phyloP scores from a whole-genome alignment of 768 basidiomycete genomes.

The Rhodotorula babjevae region DNA sequence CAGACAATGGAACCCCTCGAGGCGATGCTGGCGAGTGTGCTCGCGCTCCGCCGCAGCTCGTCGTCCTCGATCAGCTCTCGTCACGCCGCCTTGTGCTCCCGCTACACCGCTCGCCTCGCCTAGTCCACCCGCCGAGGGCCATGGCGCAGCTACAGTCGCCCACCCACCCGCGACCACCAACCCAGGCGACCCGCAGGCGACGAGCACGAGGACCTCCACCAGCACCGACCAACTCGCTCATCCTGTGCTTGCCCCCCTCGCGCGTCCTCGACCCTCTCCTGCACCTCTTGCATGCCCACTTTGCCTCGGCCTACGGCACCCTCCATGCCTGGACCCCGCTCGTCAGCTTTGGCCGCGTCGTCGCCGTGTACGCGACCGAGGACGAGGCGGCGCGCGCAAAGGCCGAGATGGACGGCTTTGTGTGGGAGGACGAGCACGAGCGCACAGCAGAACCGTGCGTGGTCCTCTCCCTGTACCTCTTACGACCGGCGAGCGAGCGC shows the following conservation, averaged over 20 bases:
- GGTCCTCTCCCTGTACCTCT: no score
- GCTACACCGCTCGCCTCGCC: no score
- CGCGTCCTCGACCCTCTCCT: conserved; percentile 61
- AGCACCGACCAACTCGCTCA: conserved; percentile 69
- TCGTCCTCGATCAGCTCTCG: no score
- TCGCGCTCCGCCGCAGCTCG: no score
- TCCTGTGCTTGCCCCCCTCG: conserved; percentile 67
- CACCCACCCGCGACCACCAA: not conserved
- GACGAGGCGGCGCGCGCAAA: conserved; percentile 67
- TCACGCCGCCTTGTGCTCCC: no score
- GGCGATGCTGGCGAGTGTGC: no score
- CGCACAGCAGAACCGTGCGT: not conserved
- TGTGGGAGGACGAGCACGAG: conserved; percentile 49
- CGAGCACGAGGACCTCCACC: not conserved
- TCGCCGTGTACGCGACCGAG: conserved; percentile 47
- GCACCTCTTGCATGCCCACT: conserved; percentile 56
- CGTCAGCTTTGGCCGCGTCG: conserved; percentile 27
- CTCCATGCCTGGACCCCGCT: conserved; percentile 71
- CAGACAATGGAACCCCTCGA: no score
- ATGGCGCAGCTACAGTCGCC: not conserved
- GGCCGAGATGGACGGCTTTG: conserved; percentile 45
- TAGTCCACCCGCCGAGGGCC: no score
- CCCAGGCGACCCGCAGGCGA: not conserved
- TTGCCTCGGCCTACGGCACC: conserved; percentile 62
- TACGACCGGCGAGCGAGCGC: no score